Base-by-base conservation (phyloP, 2,329 filamentous ascomycete species). In the Septoria linicola region DNA sequence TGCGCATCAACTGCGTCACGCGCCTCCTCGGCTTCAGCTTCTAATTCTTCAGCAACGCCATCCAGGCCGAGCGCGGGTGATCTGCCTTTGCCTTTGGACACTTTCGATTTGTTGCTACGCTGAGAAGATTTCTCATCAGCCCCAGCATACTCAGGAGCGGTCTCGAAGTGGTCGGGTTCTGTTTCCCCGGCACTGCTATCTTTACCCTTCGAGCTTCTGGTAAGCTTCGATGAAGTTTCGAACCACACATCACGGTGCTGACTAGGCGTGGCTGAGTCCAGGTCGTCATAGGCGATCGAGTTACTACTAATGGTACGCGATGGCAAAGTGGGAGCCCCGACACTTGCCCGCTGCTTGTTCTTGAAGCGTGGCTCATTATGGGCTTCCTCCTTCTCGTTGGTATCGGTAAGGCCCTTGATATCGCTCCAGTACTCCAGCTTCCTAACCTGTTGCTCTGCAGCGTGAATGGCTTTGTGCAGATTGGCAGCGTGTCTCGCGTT, bases 351-450 rank as follows among this genome's bases (percentile, higher is more conserved):
- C 41, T 61, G 59, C 41, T 61, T 59, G 44, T 59, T 59, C 25
- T 58, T 54, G 41, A 59, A 61, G 31, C 57, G 57, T n/a, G 57
- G 54, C 42, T 55, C 43, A 21, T 40, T 41, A 30, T 59, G 57
- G 16, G 46, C 49, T 17, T 51, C 49, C 19, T 42, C 46, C 11
- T 36, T 44, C 20, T 55, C 51, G 23, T 41, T 20, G 16, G 42
- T 43, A n/a, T 65, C 32, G 16, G 54, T 32, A 27, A 78, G 63
- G 34, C 67, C 72, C 35, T 76, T 72, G 46, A 76, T 71, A 65
- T 95, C 88, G 65, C 87, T 91, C 85, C 92, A 96, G 66, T 90
- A 95, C 43, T 95, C 89, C 5, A 96, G 74, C 53, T 80, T 84
- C 51, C 84, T 84, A 42, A 95, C 85, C 64, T 96, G 88, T 61